A percentile compares a stretch with the other conserved stretches of the same genome.
These are phyloP conservation scores for Alternaria novae-zelandiae DNA, from an alignment of 2,329 filamentous ascomycete species.

Conservation along the genomic window DNA sequence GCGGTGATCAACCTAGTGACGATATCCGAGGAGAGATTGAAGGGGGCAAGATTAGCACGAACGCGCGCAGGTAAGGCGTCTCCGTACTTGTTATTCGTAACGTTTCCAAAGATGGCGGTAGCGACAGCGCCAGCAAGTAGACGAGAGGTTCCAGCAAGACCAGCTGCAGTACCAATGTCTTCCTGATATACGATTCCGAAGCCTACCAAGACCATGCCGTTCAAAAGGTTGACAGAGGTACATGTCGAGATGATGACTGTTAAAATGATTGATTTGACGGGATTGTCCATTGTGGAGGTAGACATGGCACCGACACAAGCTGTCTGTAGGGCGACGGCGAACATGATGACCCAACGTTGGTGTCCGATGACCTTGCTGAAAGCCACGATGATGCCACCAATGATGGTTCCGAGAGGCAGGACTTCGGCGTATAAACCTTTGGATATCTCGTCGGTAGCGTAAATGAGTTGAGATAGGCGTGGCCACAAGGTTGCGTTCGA, in stretches of 20 bases:
- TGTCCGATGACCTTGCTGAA: conserved; percentile 38
- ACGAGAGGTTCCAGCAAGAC: conserved; percentile 36
- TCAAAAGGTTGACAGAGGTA: conserved; percentile 37
- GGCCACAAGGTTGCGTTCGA: conserved; percentile 38
- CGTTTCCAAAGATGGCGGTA: conserved; percentile 37
- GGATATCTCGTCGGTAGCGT: conserved; percentile 35
- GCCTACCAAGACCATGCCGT: conserved; percentile 39
- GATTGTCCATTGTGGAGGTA: conserved; percentile 33
- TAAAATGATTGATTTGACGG: conserved; percentile 31
- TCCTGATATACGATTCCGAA: conserved; percentile 40
- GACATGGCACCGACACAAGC: conserved; percentile 37
- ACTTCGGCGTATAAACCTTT: conserved; percentile 38
- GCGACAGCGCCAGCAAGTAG: conserved; percentile 38
- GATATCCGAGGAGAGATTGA: conserved; percentile 19
- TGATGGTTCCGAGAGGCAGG: conserved; percentile 32
- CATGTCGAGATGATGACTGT: conserved; percentile 37
- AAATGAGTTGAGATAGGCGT: conserved; percentile 36
- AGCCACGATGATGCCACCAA: conserved; percentile 37
- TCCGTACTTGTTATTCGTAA: conserved; percentile 39
- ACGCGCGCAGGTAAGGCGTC: conserved; percentile 19
- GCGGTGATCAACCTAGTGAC: conserved; percentile 29
- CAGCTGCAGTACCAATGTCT: conserved; percentile 40
- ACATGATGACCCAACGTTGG: conserved; percentile 36
- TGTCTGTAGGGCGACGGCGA: conserved; percentile 36
- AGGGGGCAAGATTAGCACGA: conserved; percentile 21